These are phyloP conservation scores for Sicyos edulis DNA, from an alignment of 306 rosid genomes.

Conservation along the genomic window DNA sequence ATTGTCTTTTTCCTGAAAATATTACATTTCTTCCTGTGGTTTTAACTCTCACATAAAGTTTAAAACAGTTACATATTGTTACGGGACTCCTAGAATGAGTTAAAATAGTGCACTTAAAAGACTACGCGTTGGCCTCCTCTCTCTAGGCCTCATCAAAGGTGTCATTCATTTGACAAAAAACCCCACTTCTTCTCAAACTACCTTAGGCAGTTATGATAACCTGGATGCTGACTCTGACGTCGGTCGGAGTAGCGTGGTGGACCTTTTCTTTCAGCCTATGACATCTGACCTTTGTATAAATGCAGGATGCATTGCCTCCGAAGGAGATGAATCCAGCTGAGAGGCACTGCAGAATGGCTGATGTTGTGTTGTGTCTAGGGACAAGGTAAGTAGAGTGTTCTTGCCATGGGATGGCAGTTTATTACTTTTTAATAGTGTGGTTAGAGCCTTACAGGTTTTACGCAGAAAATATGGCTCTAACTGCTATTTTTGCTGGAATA, in stretches of 20 bases:
- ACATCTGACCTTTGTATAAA: conserved; percentile 17
- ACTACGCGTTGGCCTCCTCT: background rate
- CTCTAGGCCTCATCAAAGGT: background rate
- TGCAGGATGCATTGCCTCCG: conserved; percentile 85
- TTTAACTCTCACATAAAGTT: conserved; percentile 9
- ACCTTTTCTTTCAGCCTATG: background rate
- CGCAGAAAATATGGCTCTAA: conserved; percentile 10
- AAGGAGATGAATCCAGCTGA: conserved; percentile 96
- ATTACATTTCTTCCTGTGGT: background rate
- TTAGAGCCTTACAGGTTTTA: background rate
- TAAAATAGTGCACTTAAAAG: background rate
- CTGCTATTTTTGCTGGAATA: conserved; percentile 6
- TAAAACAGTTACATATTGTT: background rate
- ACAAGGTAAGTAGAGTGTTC: conserved; percentile 55
- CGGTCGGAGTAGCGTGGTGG: background rate
- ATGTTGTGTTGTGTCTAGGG: conserved; percentile 88
- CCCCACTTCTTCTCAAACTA: background rate
- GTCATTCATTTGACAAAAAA: background rate
- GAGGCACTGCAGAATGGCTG: conserved; percentile 94
- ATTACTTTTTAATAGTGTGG: background rate
- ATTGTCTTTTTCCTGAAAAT: background rate
- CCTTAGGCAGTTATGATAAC: background rate
- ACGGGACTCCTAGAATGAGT: background rate
- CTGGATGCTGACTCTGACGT: background rate
- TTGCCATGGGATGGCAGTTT: conserved; percentile 3